Evolutionary conservation across 139 green algal species (phyloP).

Genomic region (Chlamydomonas sp.): DNA sequence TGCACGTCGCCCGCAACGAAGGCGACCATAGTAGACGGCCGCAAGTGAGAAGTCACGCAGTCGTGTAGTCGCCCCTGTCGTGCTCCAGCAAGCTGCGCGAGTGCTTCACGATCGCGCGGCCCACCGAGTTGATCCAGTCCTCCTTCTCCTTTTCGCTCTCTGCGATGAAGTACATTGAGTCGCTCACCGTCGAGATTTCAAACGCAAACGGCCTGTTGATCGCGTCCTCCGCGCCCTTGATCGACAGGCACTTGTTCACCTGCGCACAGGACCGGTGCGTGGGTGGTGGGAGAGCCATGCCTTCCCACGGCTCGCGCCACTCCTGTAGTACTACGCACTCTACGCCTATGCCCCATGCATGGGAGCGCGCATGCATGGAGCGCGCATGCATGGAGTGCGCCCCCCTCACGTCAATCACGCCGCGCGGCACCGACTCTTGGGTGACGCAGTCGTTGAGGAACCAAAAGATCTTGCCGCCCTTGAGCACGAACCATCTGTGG

Average conservation of each 20-base stretch:
- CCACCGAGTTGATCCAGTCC: slow-evolving; percentile 98
- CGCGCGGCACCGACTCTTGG: slow-evolving; percentile 72
- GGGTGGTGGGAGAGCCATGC: too few relatives aligned
- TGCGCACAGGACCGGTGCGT: slow-evolving; percentile 36
- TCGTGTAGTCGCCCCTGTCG: slow-evolving; percentile 60
- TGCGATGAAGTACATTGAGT: slow-evolving; percentile 89
- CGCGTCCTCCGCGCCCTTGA: slow-evolving; percentile 94
- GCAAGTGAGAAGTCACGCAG: neutral
- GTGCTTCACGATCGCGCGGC: slow-evolving; percentile 89
- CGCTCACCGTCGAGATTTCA: slow-evolving; percentile 82
- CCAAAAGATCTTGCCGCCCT: slow-evolving; percentile 98
- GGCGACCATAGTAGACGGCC: neutral
- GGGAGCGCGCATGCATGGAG: too few relatives aligned
- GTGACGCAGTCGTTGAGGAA: slow-evolving; percentile 89
- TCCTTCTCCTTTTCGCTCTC: slow-evolving; percentile 95
- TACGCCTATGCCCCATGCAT: too few relatives aligned
- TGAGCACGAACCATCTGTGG: slow-evolving; percentile 94
- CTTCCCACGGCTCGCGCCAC: too few relatives aligned
- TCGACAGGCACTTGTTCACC: slow-evolving; percentile 87
- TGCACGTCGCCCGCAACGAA: neutral
- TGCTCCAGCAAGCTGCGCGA: slow-evolving; percentile 62
- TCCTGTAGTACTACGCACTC: too few relatives aligned
- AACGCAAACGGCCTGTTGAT: slow-evolving; percentile 94
- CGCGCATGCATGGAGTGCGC: too few relatives aligned
- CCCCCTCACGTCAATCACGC: slow-evolving; percentile 78